Base-by-base conservation (phyloP, 129 eudicot species). In the Centaurea solstitialis region DNA sequence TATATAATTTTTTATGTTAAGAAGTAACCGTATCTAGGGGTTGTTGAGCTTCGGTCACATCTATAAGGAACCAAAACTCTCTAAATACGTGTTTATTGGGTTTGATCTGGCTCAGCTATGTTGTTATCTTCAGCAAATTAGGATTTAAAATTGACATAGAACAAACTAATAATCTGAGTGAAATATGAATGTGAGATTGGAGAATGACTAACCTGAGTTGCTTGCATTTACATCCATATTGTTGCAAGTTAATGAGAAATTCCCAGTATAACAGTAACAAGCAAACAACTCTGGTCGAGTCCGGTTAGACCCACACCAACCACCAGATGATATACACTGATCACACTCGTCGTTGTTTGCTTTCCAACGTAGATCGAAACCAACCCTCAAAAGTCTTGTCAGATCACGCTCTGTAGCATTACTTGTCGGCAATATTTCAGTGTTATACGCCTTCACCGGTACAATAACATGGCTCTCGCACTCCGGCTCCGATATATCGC, bases 281-380 rank as follows among this genome's bases (percentile, higher is more conserved):
- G 62, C 21, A 15, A 53, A 53, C 62, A 15, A 53, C 62, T 50
- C 20, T 12, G 61, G 21, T 8, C 21, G 7, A 15, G 21, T 53
- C 21, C 2, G 20, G 21, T 53, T 53, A 21, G 50, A 80, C 70
- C 92, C 92, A 45, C 95, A 88, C 43, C 75, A 59, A 62, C 95
- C 95, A 43, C 83, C 80, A 0, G 95, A 88, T 22, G 23, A 18
- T 6, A 1, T 23, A 30, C 95, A 91, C 12, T 7, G 45, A 11
- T 66, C 41, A 47, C 95, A 91, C 22, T 4, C 6, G 0, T 26
- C 17, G 17, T 84, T 65, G 10, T 84, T 33, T 2, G 88, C 92
- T 1, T 0, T n/a, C 95, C 89, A 91, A 39, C 9, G 38, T 68
- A 91, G 80, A 74, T 28, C 79, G 20, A 91, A 91, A 17, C 92